A percentile compares a stretch with the other conserved stretches of the same genome.
phyloP scores from a whole-genome alignment of 805 yeast genomes.

The Ogataea dorogensis region DNA sequence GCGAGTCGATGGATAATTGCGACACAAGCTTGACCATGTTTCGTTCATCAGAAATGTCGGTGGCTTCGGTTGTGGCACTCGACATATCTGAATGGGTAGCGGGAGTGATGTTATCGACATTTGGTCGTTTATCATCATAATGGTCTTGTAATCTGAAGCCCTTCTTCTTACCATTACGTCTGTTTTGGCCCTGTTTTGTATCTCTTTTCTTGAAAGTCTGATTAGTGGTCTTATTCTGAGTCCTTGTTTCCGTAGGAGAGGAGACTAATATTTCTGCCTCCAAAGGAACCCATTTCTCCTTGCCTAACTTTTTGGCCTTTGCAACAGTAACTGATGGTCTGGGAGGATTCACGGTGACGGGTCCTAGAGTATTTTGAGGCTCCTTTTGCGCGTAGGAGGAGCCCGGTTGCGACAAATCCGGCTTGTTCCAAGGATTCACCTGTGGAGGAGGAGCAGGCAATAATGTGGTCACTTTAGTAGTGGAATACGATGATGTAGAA shows the following conservation, averaged over 20 bases:
- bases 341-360: too few species aligned
- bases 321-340: conserved; percentile 3
- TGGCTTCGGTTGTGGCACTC: conserved; percentile 13
- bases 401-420: too few species aligned
- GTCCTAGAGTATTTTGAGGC: too few species aligned
- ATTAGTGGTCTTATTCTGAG: conserved; percentile 5
- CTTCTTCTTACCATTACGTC: conserved; percentile 4
- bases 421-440: conserved; percentile 27
- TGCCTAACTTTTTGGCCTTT: conserved; percentile 22
- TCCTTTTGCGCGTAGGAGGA: too few species aligned
- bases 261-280: conserved; percentile 27
- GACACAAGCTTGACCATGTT: conserved; percentile 7
- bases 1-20: conserved; percentile 4
- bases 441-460: conserved; percentile 33
- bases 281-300: conserved; percentile 27
- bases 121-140: neutral
- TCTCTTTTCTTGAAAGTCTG: conserved; percentile 10
- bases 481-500: neutral
- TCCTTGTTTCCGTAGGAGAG: conserved; percentile 8
- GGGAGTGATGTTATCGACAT: conserved; percentile 5
- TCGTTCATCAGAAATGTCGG: conserved; percentile 15
- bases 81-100: conserved; percentile 11
- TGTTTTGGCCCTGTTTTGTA: conserved; percentile 6
- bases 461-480: conserved; percentile 16
- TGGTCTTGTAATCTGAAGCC: conserved; percentile 1